Evolutionary conservation across 2,329 filamentous ascomycete genomes (phyloP).

Genomic region (Emmonsiellopsis sp.): DNA sequence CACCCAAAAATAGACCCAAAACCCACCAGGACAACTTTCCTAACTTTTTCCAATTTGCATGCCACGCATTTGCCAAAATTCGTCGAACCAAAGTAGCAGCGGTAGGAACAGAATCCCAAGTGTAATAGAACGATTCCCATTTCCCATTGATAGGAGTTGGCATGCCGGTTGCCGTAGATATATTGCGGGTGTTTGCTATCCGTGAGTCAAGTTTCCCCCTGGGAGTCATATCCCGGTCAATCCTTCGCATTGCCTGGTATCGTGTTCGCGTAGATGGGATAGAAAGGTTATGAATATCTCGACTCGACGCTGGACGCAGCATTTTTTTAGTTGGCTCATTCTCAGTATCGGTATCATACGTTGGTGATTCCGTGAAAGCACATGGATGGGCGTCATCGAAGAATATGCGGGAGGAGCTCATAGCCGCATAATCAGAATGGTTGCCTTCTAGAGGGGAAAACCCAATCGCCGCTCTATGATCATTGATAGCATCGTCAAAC

Average conservation of each 20-base stretch:
- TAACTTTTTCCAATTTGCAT: conserved; percentile 20
- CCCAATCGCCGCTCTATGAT: neutral
- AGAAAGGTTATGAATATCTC: neutral
- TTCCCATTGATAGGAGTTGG: neutral
- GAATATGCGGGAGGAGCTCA: neutral
- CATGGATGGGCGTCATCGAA: neutral
- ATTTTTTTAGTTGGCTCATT: neutral
- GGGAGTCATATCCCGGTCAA: conserved; percentile 1
- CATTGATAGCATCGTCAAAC: conserved; percentile 16
- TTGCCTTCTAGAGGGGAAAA: neutral
- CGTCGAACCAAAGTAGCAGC: conserved; percentile 15
- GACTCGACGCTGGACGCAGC: neutral
- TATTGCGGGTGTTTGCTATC: neutral
- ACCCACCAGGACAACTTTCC: conserved; percentile 28
- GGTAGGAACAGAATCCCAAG: conserved; percentile 1
- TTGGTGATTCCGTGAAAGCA: neutral
- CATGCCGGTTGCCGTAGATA: neutral
- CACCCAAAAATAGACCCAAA: conserved; percentile 22
- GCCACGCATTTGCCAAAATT: conserved; percentile 27
- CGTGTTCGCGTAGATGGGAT: neutral
- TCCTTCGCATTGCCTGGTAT: neutral
- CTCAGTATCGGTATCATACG: neutral
- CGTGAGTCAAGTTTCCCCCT: neutral
- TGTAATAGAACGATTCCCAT: conserved; percentile 1
- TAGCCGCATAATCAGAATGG: neutral